Conservation (phyloP, 2,329 filamentous ascomycete species). For the Pezicula radicicola region DNA sequence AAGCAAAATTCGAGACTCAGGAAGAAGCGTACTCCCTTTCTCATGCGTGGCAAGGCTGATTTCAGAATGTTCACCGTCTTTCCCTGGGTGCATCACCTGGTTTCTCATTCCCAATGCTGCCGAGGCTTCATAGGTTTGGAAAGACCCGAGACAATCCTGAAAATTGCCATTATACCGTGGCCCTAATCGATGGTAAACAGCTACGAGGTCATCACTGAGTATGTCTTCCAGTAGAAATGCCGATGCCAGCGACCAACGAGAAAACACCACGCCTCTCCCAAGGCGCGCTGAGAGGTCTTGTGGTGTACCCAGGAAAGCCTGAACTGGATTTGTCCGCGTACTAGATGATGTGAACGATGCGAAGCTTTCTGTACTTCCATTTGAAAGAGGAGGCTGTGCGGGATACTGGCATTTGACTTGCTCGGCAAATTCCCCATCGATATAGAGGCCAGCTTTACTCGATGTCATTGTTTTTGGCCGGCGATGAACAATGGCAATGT, state of each 20-base stretch:
- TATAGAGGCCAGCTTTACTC: conserved; percentile 82
- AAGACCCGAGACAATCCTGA: conserved; percentile 91
- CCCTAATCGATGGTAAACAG: conserved; percentile 87
- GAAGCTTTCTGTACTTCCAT: conserved; percentile 64
- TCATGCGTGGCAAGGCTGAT: conserved; percentile 85
- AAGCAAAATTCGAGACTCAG: conserved; percentile 77
- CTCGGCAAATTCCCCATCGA: conserved; percentile 92
- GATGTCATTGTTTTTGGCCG: conserved; percentile 70
- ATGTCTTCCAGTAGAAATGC: conserved; percentile 86
- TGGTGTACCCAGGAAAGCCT: conserved; percentile 92
- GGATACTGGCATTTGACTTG: conserved; percentile 90
- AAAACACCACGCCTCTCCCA: conserved; percentile 69
- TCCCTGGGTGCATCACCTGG: conserved; percentile 83
- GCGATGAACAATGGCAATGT: conserved; percentile 84
- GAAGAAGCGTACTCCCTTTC: conserved; percentile 77
- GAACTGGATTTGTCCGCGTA: conserved; percentile 64
- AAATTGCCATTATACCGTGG: conserved; percentile 94
- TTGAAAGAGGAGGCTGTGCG: conserved; percentile 63
- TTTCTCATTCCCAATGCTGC: conserved; percentile 88
- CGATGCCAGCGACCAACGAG: conserved; percentile 85
- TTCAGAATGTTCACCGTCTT: conserved; percentile 79
- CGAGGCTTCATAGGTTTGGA: conserved; percentile 94
- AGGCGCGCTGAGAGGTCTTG: conserved; percentile 77
- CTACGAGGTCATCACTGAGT: conserved; percentile 85
- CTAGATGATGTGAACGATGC: conserved; percentile 63